A percentile compares a stretch with the other conserved stretches of the same genome.
Evolutionary conservation across 1,284 basidiomycete species (phyloP).

Genomic region (Pseudozyma sp.): DNA sequence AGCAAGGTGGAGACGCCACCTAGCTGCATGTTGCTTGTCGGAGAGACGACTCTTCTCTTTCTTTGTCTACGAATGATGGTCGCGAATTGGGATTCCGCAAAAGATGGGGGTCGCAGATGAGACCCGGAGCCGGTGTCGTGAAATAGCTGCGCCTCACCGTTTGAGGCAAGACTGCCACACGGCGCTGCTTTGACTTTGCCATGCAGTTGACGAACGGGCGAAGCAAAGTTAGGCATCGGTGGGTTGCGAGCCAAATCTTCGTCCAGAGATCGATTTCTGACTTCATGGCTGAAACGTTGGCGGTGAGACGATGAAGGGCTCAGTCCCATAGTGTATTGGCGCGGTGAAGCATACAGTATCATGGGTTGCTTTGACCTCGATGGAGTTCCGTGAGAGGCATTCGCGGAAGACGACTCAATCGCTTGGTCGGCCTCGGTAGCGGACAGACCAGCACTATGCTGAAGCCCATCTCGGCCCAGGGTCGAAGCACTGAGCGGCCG

Average conservation of each 20-base stretch:
- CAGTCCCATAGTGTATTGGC: neutral
- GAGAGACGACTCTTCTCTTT: constrained; percentile 50
- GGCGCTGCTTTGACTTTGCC: constrained; percentile 20
- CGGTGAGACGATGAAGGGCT: neutral
- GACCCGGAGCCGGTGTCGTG: neutral
- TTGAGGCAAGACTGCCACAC: neutral
- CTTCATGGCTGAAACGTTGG: neutral
- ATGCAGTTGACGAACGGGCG: constrained; percentile 30
- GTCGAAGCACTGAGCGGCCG: too few species aligned
- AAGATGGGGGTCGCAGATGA: constrained; percentile 39
- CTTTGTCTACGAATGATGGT: constrained; percentile 58
- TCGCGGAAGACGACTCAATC: neutral
- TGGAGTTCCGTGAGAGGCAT: neutral
- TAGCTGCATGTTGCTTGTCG: constrained; percentile 30
- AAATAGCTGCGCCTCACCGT: neutral
- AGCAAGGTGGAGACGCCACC: constrained; percentile 15
- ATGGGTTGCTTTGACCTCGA: neutral
- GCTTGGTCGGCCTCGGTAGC: neutral
- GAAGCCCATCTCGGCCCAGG: too few species aligned
- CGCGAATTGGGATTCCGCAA: constrained; percentile 58
- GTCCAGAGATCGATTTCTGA: neutral
- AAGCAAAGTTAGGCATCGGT: neutral
- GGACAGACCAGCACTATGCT: too few species aligned
- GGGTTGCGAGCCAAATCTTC: neutral
- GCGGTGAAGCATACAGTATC: neutral